These are phyloP conservation scores for Chlamydomonas reinhardtii DNA, from an alignment of 163 green algal species.

Conservation along the genomic window DNA sequence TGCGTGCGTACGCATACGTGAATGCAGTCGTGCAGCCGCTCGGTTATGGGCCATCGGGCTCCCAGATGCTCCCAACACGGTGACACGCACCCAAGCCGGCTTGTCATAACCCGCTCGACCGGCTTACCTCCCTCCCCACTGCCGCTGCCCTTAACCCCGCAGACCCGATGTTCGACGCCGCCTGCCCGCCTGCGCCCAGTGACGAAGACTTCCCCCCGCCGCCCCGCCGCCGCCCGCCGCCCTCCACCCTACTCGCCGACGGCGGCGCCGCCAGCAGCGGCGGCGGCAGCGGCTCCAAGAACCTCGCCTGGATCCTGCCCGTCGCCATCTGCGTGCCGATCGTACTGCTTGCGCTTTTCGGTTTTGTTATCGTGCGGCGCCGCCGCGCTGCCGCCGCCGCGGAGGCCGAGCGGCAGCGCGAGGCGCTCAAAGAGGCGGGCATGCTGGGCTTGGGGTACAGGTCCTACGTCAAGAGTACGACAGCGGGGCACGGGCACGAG, in stretches of 20 bases:
- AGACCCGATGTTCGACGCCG: neutral
- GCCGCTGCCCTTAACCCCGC: too few species aligned
- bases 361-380: neutral
- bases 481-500: too few species aligned
- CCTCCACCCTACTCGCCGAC: neutral
- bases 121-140: too few species aligned
- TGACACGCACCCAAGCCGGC: too few species aligned
- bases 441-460: neutral
- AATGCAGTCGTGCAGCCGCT: too few species aligned
- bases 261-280: neutral
- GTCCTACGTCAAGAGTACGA: neutral
- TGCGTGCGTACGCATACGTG: too few species aligned
- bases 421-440: neutral
- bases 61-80: too few species aligned
- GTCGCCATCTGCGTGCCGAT: neutral
- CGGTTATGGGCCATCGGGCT: too few species aligned
- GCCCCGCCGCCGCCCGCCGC: neutral
- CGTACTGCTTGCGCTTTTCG: neutral
- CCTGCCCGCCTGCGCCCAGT: neutral
- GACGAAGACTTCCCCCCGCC: neutral
- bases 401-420: neutral
- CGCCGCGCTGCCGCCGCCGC: neutral
- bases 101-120: too few species aligned
- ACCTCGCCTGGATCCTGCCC: neutral
- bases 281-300: neutral